These are phyloP conservation scores for Earliella scabrosa DNA, from an alignment of 1,284 basidiomycete genomes.

Conservation along the genomic window DNA sequence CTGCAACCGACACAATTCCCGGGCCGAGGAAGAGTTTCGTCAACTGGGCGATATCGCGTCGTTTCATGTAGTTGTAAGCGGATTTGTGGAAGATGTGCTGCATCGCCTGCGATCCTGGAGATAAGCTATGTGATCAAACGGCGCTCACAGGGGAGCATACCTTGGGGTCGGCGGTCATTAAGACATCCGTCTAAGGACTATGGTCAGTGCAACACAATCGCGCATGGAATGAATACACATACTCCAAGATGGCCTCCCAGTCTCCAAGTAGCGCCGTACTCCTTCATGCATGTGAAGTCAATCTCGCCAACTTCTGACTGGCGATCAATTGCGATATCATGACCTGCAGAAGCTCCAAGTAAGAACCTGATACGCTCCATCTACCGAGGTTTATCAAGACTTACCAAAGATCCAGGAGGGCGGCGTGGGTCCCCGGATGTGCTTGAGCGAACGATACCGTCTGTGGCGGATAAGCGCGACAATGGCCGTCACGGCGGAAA, in stretches of 20 bases:
- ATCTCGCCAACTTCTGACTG: slow-evolving; percentile 27
- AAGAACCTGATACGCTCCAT: neutral
- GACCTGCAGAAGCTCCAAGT: slow-evolving; percentile 10
- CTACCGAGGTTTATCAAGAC: no score
- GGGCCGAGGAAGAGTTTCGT: slow-evolving; percentile 21
- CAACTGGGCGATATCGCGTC: slow-evolving; percentile 12
- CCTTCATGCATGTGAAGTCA: slow-evolving; percentile 25
- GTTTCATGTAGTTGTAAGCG: slow-evolving; percentile 29
- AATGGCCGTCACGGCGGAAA: neutral
- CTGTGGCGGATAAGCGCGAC: neutral
- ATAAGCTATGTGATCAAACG: neutral
- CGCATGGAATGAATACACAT: neutral
- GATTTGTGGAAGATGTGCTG: slow-evolving; percentile 33
- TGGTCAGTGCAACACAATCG: neutral
- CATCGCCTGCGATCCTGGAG: slow-evolving; percentile 22
- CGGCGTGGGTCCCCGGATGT: slow-evolving; percentile 6
- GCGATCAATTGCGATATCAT: slow-evolving; percentile 19
- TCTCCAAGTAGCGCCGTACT: slow-evolving; percentile 29
- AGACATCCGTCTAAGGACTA: neutral
- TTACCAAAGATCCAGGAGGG: slow-evolving; percentile 8
- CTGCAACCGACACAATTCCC: slow-evolving; percentile 21
- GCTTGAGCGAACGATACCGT: slow-evolving; percentile 27
- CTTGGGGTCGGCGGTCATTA: slow-evolving; percentile 23
- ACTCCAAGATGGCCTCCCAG: slow-evolving; percentile 22
- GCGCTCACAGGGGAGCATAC: neutral